Conservation (phyloP, 441 rosid species). For the Populus hybrid region DNA sequence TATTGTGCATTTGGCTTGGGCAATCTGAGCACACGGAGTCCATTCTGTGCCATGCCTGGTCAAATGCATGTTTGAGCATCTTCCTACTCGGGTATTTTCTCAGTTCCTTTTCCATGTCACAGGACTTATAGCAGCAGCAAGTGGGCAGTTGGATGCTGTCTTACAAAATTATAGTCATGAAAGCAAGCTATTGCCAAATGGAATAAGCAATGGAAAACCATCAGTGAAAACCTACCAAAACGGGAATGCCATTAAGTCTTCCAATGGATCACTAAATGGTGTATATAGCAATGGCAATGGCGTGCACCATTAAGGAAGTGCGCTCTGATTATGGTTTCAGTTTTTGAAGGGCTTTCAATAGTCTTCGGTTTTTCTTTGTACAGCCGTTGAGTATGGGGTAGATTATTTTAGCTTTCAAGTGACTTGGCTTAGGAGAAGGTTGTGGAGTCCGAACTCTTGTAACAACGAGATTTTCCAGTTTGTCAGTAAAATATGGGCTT, state of each 20-base stretch:
- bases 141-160: constrained; percentile 60
- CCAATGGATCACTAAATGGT: constrained; percentile 40
- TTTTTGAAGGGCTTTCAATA: constrained; percentile 18
- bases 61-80: neutral
- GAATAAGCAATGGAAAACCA: constrained; percentile 44
- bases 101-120: constrained; percentile 16
- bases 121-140: constrained; percentile 87
- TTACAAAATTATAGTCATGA: constrained; percentile 32
- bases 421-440: constrained; percentile 17
- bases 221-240: constrained; percentile 44
- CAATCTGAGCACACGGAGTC: neutral
- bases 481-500: neutral
- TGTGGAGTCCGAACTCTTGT: neutral
- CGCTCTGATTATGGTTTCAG: constrained; percentile 17
- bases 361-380: constrained; percentile 29
- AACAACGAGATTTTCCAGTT: neutral
- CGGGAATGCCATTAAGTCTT: constrained; percentile 35
- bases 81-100: neutral
- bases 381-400: constrained; percentile 31
- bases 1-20: neutral
- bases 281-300: constrained; percentile 72
- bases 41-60: neutral
- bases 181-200: constrained; percentile 34
- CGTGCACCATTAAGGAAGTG: constrained; percentile 40
- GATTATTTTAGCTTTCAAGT: constrained; percentile 12